phyloP scores from a whole-genome alignment of 345 rosid species.

The Atalantia buxifolia region DNA sequence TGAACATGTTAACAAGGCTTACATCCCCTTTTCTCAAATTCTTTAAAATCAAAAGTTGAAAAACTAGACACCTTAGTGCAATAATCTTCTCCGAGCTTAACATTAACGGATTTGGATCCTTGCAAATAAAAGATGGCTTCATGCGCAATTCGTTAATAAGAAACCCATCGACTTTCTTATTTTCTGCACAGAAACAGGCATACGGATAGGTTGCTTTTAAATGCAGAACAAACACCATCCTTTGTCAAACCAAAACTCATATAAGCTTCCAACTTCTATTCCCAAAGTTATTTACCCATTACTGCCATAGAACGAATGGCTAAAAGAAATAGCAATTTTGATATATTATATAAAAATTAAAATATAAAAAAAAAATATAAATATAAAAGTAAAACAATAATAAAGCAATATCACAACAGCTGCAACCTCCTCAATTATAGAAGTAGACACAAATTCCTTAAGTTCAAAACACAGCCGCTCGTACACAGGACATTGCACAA shows the following conservation, averaged over 20 bases:
- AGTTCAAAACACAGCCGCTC: too few species aligned
- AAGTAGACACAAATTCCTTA: too few species aligned
- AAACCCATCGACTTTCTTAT: constrained; percentile 9
- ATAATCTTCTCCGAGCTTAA: constrained; percentile 18
- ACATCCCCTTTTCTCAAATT: not conserved
- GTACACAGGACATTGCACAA: too few species aligned
- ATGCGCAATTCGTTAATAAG: not conserved
- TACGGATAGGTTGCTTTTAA: constrained; percentile 14
- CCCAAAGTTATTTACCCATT: not conserved
- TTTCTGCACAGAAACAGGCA: constrained; percentile 8
- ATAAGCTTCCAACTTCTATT: constrained; percentile 5
- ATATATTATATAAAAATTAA: too few species aligned
- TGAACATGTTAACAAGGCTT: not conserved
- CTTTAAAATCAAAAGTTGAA: constrained; percentile 12
- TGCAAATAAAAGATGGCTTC: not conserved
- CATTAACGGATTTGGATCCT: constrained; percentile 4
- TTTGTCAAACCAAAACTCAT: constrained; percentile 7
- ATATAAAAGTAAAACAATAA: too few species aligned
- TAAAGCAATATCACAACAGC: too few species aligned
- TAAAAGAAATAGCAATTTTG: too few species aligned
- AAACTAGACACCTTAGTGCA: constrained; percentile 13
- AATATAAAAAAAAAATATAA: too few species aligned
- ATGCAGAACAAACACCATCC: not conserved
- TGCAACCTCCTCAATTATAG: too few species aligned
- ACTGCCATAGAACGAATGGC: not conserved